phyloP scores from a whole-genome alignment of 305 asterid species.

The Fraxinus greggii region DNA sequence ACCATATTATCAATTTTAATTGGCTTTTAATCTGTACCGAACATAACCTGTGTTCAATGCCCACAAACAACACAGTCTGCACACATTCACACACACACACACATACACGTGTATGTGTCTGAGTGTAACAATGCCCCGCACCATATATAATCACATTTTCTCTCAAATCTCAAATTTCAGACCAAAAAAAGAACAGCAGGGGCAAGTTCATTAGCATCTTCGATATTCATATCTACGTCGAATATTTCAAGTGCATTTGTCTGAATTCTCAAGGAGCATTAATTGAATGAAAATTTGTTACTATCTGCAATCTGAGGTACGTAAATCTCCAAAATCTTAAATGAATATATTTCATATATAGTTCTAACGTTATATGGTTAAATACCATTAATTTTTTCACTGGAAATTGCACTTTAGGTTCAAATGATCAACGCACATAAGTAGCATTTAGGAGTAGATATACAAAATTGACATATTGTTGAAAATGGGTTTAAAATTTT shows the following conservation, averaged over 20 bases:
- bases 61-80: background rate
- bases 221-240: background rate
- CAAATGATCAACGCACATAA: slow-evolving; percentile 15
- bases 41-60: slow-evolving; percentile 11
- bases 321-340: background rate
- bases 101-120: background rate
- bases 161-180: background rate
- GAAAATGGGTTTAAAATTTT: too few relatives aligned
- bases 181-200: background rate
- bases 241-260: background rate
- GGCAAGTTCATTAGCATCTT: background rate
- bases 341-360: background rate
- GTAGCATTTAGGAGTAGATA: background rate
- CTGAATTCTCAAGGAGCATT: background rate
- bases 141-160: background rate
- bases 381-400: background rate
- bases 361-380: background rate
- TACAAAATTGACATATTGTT: too few relatives aligned
- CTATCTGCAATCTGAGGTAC: slow-evolving; percentile 21
- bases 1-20: too few relatives aligned
- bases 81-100: background rate
- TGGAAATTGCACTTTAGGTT: background rate
- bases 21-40: too few relatives aligned
- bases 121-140: background rate
- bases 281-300: slow-evolving; percentile 16